Percentiles rank a stretch among this genome's conserved stretches.
Conservation (phyloP, 129 eudicot genomes). For the Ambrosia artemisiifolia region DNA sequence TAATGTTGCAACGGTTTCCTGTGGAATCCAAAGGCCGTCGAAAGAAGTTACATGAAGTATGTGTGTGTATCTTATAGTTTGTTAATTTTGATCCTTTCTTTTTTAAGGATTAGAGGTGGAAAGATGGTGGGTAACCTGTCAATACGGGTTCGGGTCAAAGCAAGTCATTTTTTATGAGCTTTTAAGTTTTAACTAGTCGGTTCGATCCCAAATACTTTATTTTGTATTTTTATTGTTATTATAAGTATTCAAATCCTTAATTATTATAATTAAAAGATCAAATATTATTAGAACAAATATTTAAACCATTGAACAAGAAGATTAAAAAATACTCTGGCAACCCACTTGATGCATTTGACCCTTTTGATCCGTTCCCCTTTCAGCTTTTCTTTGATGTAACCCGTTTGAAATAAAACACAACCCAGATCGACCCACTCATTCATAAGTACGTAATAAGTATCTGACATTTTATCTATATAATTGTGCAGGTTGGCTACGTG, state of each 20-base stretch:
- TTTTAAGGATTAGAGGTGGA: neutral
- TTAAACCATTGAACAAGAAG: neutral
- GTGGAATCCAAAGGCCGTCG: conserved; percentile 87
- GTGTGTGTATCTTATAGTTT: neutral
- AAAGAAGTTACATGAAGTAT: conserved; percentile 86
- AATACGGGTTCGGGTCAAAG: neutral
- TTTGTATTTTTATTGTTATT: neutral
- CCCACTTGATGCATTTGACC: neutral
- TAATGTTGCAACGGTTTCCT: conserved; percentile 83
- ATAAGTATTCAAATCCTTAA: neutral
- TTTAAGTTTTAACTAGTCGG: neutral
- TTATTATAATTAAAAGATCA: neutral
- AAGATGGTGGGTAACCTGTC: neutral
- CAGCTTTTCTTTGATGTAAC: neutral
- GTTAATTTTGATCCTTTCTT: neutral
- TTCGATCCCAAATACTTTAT: neutral
- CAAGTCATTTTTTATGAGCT: neutral
- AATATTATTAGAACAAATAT: neutral
- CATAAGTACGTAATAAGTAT: neutral
- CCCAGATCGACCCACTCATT: neutral
- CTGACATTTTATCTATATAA: conserved; percentile 7
- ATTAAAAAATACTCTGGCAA: neutral
- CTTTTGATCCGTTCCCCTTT: neutral
- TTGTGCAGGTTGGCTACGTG: conserved; percentile 84
- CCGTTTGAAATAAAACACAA: neutral